Conservation (phyloP, 2,329 filamentous ascomycete genomes). For the Bretziella fagacearum region DNA sequence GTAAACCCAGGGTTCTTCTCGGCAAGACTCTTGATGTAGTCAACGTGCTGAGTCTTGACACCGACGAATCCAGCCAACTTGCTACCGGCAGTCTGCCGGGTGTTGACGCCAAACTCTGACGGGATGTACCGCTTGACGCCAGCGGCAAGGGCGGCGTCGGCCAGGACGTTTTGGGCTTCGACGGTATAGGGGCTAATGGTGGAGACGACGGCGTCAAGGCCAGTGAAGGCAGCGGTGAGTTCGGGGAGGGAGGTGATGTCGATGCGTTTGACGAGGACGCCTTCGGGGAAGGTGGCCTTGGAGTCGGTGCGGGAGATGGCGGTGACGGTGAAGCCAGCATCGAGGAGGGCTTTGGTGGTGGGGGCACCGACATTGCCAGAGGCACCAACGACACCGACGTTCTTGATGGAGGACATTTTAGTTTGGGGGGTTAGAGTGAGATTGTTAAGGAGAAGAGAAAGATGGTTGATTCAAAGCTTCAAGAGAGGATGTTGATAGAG, state of each 20-base stretch:
- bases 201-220: conserved; percentile 38
- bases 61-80: conserved; percentile 28
- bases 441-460: not conserved
- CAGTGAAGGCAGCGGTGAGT: conserved; percentile 33
- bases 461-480: not conserved
- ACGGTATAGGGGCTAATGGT: conserved; percentile 24
- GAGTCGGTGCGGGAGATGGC: conserved; percentile 35
- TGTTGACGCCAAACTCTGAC: conserved; percentile 35
- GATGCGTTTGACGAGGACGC: conserved; percentile 28
- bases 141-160: conserved; percentile 41
- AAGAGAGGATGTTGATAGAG: not conserved
- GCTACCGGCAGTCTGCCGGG: conserved; percentile 17
- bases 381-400: conserved; percentile 24
- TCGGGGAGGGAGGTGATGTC: conserved; percentile 32
- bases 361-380: conserved; percentile 26
- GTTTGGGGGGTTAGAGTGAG: not conserved
- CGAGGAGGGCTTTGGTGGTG: conserved; percentile 24
- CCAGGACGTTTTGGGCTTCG: conserved; percentile 25
- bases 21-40: conserved; percentile 26
- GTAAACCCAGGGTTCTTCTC: conserved; percentile 26
- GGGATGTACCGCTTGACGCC: conserved; percentile 46
- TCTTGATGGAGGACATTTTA: conserved; percentile 20
- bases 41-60: conserved; percentile 29
- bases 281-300: conserved; percentile 20
- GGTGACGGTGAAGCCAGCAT: conserved; percentile 32